Evolutionary conservation across 371 early-diverging fungal species (phyloP), one percentile per base, ranked within the genome.

Genomic region (Lichtheimia ornata): DNA sequence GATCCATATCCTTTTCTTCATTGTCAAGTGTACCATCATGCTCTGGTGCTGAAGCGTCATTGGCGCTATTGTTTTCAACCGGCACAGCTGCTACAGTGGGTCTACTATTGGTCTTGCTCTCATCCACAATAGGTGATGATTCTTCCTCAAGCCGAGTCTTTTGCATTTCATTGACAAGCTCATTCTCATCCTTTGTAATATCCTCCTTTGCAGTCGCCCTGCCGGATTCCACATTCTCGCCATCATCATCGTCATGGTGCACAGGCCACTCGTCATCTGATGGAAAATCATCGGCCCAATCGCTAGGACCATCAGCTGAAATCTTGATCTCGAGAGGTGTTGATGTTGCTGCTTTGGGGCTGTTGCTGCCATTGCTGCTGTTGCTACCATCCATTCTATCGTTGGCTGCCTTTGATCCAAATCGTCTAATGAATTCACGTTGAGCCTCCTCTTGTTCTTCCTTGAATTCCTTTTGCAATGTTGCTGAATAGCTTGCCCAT

Each of bases 241-340:
- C 42, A 12, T 56, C 18, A 24, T 18, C 42, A 2, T 42, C 56
- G 4, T 44, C 44, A 22, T 51, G 22, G n/a, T 18, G 18, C 20
- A 18, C 18, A 4, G 20, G 52, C 52, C 43, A 42, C 3, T 45
- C 57, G 15, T 56, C 57, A 12, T 25, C 17, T 14, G 24, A 12
- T 15, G 55, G 45, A 18, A 56, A 13, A 56, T 56, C 57, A 45
- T 56, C 57, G 3, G 57, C 45, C 45, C 57, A 42, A 24, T 56
- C 57, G 18, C 57, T 56, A 14, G 57, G 57, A 20, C 45, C 57
- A 15, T 56, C 57, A 13, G 45, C 57, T 17, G 57, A 24, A 15
- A 56, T 28, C 6, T 15, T n/a, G 24, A 42, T 56, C 1, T 40
- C 40, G 24, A 42, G 4, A n/a, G 13, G 45, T 43, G 45, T 41